Percentiles rank a stretch among this genome's conserved stretches.
Conservation (phyloP, 1,139 yeast genomes). For the Meyerozyma smithsonii region DNA sequence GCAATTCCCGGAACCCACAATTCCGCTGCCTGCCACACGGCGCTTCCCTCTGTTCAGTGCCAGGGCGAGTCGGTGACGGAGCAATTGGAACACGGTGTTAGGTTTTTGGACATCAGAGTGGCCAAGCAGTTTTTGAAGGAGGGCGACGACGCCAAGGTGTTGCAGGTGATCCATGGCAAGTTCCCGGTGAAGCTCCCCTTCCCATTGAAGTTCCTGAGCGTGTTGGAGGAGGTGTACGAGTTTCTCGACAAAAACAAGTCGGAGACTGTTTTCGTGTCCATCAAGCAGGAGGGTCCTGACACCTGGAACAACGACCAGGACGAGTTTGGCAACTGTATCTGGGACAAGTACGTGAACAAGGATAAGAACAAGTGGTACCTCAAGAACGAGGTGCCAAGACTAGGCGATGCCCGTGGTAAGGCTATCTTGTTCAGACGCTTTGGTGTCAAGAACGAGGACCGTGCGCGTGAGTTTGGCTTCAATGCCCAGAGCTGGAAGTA, state of each 20-base stretch:
- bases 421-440: constrained; percentile 65
- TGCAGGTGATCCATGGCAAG: constrained; percentile 71
- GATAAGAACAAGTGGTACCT: constrained; percentile 60
- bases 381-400: constrained; percentile 48
- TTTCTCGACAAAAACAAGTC: constrained; percentile 50
- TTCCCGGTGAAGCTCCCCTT: constrained; percentile 67
- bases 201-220: constrained; percentile 46
- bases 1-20: constrained; percentile 81
- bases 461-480: constrained; percentile 51
- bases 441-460: constrained; percentile 49
- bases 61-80: constrained; percentile 58
- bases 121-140: constrained; percentile 54
- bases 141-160: constrained; percentile 46
- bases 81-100: constrained; percentile 67
- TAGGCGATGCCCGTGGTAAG: constrained; percentile 66
- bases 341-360: constrained; percentile 53
- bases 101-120: constrained; percentile 67
- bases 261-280: constrained; percentile 63
- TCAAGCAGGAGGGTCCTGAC: constrained; percentile 72
- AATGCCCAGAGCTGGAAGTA: constrained; percentile 67
- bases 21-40: constrained; percentile 69
- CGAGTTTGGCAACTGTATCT: constrained; percentile 62
- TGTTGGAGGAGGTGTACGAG: constrained; percentile 52
- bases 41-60: constrained; percentile 76
- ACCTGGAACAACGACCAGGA: constrained; percentile 59